phyloP scores from a whole-genome alignment of 129 eudicot genomes.

The Arctium minus region DNA sequence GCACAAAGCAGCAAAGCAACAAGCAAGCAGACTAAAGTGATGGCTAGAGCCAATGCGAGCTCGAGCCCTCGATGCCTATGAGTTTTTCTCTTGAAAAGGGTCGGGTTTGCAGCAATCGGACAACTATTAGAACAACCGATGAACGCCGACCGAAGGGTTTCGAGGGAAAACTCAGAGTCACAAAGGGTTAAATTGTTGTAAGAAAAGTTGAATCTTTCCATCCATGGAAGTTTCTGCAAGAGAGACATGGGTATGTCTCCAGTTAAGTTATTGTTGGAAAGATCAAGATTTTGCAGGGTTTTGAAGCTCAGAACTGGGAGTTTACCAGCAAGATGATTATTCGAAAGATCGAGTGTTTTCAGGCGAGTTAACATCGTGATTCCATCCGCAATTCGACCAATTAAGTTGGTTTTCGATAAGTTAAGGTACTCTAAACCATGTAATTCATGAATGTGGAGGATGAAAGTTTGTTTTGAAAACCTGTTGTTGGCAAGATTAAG shows the following conservation, averaged over 20 bases:
- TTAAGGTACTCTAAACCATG: slow-evolving; percentile 66
- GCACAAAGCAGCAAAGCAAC: slow-evolving; percentile 61
- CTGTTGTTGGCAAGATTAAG: slow-evolving; percentile 75
- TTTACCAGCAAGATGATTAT: slow-evolving; percentile 48
- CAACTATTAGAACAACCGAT: slow-evolving; percentile 63
- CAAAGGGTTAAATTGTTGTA: slow-evolving; percentile 79
- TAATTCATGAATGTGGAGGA: slow-evolving; percentile 34
- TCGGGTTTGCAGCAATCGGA: slow-evolving; percentile 83
- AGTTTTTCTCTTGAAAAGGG: slow-evolving; percentile 40
- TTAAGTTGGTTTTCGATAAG: slow-evolving; percentile 52
- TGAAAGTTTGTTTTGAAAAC: slow-evolving; percentile 52
- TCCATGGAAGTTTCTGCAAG: slow-evolving; percentile 51
- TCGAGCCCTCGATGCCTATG: slow-evolving; percentile 53
- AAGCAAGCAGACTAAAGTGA: slow-evolving; percentile 51
- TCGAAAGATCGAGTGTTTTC: slow-evolving; percentile 63
- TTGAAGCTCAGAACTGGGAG: slow-evolving; percentile 47
- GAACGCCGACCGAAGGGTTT: slow-evolving; percentile 57
- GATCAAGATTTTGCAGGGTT: slow-evolving; percentile 55
- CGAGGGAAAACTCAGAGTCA: slow-evolving; percentile 39
- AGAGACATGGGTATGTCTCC: slow-evolving; percentile 67
- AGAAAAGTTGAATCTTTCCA: slow-evolving; percentile 78
- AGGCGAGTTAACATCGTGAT: slow-evolving; percentile 44
- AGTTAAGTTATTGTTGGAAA: slow-evolving; percentile 63
- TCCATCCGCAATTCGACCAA: slow-evolving; percentile 44
- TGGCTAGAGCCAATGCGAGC: slow-evolving; percentile 62